Percentiles rank a stretch among this genome's conserved stretches.
Conservation (phyloP, 2,329 filamentous ascomycete species). For the Botrytis pseudocinerea region DNA sequence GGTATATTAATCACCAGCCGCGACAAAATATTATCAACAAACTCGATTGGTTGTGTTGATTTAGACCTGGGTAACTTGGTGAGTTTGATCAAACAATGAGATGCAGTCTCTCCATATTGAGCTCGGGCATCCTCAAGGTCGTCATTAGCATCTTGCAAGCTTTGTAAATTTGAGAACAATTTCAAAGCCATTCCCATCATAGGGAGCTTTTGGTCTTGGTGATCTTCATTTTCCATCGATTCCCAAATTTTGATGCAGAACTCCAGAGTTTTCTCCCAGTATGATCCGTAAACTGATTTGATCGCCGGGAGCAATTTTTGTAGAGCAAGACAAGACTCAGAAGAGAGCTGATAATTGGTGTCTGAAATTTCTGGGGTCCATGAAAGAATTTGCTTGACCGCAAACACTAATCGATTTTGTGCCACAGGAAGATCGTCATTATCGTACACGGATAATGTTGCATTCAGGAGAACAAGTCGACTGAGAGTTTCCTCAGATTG, state of each 20-base stretch:
- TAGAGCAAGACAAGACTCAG: constrained; percentile 58
- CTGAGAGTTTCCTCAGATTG: constrained; percentile 49
- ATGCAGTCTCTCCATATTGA: constrained; percentile 57
- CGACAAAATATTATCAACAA: constrained; percentile 73
- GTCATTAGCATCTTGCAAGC: constrained; percentile 74
- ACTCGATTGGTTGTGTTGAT: constrained; percentile 65
- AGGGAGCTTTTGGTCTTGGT: constrained; percentile 54
- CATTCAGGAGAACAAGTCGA: constrained; percentile 55
- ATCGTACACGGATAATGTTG: constrained; percentile 54
- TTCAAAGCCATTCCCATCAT: constrained; percentile 72
- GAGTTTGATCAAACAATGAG: constrained; percentile 60
- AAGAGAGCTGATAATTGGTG: constrained; percentile 47
- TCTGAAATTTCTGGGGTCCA: constrained; percentile 61
- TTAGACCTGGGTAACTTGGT: constrained; percentile 54
- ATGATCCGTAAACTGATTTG: constrained; percentile 79
- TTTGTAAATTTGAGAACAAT: constrained; percentile 63
- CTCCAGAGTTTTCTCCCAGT: constrained; percentile 71
- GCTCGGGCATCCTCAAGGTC: constrained; percentile 76
- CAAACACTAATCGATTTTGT: constrained; percentile 61
- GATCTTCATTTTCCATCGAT: constrained; percentile 45
- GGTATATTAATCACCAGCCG: constrained; percentile 67
- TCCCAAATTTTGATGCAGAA: constrained; percentile 61
- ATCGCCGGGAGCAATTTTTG: constrained; percentile 69
- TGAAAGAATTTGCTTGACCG: constrained; percentile 73
- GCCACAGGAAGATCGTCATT: constrained; percentile 55